Evolutionary conservation across 1,139 yeast genomes (phyloP), one percentile per base, ranked within the genome.

Genomic region (Magnusiomyces sp.): DNA sequence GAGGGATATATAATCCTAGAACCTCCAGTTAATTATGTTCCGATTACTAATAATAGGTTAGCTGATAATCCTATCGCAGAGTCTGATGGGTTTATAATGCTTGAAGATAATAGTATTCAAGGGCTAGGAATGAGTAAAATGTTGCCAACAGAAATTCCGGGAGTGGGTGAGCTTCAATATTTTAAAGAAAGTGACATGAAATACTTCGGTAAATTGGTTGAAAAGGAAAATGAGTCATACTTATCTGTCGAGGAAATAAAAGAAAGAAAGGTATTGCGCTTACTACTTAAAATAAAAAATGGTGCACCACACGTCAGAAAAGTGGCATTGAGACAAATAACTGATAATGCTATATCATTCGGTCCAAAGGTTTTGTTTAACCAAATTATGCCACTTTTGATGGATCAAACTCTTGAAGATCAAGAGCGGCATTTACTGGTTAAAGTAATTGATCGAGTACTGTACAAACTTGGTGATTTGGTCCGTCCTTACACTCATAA

Each of bases 391-490:
- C 95, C 96, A 0, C 66, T 90, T 16, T 67, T 90, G 38, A 70
- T 84, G 62, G 96, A 88, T 56, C 81, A 81, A 23, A 68, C 77
- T 7, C 68, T 89, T 40, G 94, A 83, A 56, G 94, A 86, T 49
- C 89, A 82, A 57, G 97, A 90, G 62, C 73, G 95, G 32, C 95
- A 89, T 66, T 65, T 87, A 14, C 69, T 90, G 51, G 85, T 88
- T 11, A 90, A 89, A 62, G 76, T 86, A 9, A 68, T 86, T 13
- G 89, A 84, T 37, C 71, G 95, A 41, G 72, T 87, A 0, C 64
- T 90, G 16, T 77, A 75, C 62, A 81, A 75, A 56, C 68, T 89
- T 17, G 88, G 81, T 43, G 83, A 76, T 43, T 63, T 74, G 48
- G 76, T 87, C 1, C 71, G 83, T 40, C 96, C 97, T 0, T 86